Base-by-base conservation (phyloP, 805 yeast species). In the Metschnikowia orientalis region DNA sequence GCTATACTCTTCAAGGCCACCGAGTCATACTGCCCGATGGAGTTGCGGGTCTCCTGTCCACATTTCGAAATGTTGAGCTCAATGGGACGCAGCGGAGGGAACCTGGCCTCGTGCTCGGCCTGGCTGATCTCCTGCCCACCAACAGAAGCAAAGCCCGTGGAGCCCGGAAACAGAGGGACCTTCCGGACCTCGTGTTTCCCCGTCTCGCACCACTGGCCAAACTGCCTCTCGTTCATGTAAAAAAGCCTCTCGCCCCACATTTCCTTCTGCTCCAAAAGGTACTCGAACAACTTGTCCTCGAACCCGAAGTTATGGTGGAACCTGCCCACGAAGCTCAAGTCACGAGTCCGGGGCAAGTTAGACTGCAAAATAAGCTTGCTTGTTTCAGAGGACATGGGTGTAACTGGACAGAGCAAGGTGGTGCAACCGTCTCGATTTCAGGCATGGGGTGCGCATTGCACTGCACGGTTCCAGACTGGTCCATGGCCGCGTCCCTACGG, bases 231-330 rank as follows among this genome's bases (percentile, higher is more conserved):
- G 18, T 64, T 59, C 46, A 75, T 50, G 44, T 54, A 57, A 39
- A 77, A 77, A 23, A 74, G 41, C 17, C 61, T 54, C 1, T 54
- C 53, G 21, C 74, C 76, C 76, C 81, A 79, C 4, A 55, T 57
- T 11, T 59, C 63, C 37, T 80, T 71, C 22, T 68, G 61, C 15
- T 63, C 53, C 4, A 73, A 54, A 3, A 74, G 54, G 11, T 54
- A 52, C 8, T 70, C 53, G 25, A 74, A 61, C 32, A 64, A 64
- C 1, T 51, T 52, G 22, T 62, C 65, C 42, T 75, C 69, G 17
- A 56, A 48, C 0, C 89, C 89, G 49, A 67, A 78, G 30, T 53
- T 53, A 40, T 52, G 56, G 18, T 52, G 50, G 38, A 63, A 60
- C 33, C 69, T 44, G 10, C 47, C 47, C 28, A 44, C 50, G 18